Evolutionary conservation across 345 rosid species (phyloP).

Genomic region (Corchorus olitorius): DNA sequence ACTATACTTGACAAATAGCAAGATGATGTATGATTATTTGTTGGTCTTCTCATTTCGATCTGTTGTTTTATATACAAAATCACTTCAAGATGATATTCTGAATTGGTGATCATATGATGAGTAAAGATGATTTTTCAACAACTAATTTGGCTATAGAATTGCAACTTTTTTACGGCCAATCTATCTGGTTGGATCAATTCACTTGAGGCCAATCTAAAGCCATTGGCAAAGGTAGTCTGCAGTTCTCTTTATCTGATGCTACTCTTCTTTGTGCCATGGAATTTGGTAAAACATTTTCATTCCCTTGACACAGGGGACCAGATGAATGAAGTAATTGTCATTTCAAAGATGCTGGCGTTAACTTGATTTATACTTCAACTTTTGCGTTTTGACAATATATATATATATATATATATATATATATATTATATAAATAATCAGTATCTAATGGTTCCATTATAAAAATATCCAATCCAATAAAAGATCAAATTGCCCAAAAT

Average conservation of each 20-base stretch:
- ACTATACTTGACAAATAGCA: slow-evolving; percentile 35
- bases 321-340: not conserved
- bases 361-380: not conserved
- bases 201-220: not conserved
- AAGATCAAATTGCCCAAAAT: too few relatives aligned
- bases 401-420: too few relatives aligned
- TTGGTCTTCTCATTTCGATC: not conserved
- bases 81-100: not conserved
- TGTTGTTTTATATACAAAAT: not conserved
- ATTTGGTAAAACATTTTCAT: not conserved
- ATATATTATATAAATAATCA: too few relatives aligned
- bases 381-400: too few relatives aligned
- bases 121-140: not conserved
- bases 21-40: not conserved
- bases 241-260: not conserved
- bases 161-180: not conserved
- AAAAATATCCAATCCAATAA: too few relatives aligned
- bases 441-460: too few relatives aligned
- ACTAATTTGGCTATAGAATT: not conserved
- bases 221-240: not conserved
- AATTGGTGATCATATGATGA: not conserved
- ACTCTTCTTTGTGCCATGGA: not conserved
- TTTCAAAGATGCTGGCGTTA: not conserved
- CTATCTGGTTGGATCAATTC: not conserved
- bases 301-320: not conserved